phyloP scores from a whole-genome alignment of 495 filamentous ascomycete genomes.

The Talaromyces thailandensis region DNA sequence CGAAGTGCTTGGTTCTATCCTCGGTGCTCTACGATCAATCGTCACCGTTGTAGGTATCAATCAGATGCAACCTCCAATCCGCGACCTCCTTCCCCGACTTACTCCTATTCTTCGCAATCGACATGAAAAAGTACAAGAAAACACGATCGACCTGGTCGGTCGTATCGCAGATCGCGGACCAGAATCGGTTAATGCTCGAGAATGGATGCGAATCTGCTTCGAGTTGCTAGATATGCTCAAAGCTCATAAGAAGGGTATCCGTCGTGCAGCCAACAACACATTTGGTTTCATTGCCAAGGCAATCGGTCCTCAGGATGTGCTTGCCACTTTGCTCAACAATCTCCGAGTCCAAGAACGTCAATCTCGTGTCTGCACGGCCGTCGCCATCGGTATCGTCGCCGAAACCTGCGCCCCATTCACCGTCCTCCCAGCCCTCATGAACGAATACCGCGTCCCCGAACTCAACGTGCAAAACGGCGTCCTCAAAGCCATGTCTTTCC shows the following conservation, averaged over 20 bases:
- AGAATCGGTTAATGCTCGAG: constrained; percentile 89
- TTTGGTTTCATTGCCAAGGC: constrained; percentile 99
- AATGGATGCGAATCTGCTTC: constrained; percentile 99
- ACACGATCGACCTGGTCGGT: constrained; percentile 98
- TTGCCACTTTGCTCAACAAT: constrained; percentile 94
- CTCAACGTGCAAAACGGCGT: constrained; percentile 99
- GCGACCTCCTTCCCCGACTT: constrained; percentile 88
- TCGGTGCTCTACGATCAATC: constrained; percentile 90
- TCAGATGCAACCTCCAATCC: constrained; percentile 98
- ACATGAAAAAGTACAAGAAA: constrained; percentile 99
- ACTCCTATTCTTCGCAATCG: constrained; percentile 96
- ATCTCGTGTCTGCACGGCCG: constrained; percentile 94
- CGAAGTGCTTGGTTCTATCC: constrained; percentile 92
- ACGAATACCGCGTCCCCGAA: constrained; percentile 97
- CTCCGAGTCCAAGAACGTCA: constrained; percentile 95
- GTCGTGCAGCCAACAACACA: constrained; percentile 97
- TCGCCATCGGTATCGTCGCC: constrained; percentile 98
- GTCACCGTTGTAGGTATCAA: constrained; percentile 98
- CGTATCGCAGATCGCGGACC: constrained; percentile 97
- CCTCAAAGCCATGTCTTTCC: constrained; percentile 91
- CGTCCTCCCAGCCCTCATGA: constrained; percentile 98
- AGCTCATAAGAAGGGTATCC: constrained; percentile 98
- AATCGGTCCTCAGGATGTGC: constrained; percentile 94
- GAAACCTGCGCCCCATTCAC: constrained; percentile 99
- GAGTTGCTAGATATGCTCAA: constrained; percentile 99